phyloP scores from a whole-genome alignment of 345 rosid genomes.

The Tarenaya hassleriana region DNA sequence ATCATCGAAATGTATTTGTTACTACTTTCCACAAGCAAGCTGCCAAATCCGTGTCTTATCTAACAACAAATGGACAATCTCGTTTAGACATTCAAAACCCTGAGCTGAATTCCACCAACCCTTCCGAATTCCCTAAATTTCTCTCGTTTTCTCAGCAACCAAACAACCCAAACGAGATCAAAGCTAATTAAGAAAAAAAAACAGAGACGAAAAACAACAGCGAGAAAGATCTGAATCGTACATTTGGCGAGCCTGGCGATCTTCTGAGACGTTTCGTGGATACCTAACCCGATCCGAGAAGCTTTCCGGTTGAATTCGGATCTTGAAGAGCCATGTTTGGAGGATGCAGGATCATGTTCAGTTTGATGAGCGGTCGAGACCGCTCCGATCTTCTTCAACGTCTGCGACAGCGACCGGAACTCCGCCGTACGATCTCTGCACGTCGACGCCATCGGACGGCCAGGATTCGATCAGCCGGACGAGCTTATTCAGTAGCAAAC shows the following conservation, averaged over 20 bases:
- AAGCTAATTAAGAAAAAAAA: neutral
- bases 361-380: constrained; percentile 24
- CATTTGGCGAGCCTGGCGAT: constrained; percentile 63
- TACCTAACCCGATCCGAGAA: constrained; percentile 51
- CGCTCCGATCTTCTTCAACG: constrained; percentile 66
- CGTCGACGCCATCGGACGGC: constrained; percentile 41
- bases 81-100: neutral
- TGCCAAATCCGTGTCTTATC: neutral
- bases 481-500: constrained; percentile 2
- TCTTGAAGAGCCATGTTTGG: constrained; percentile 44
- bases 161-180: constrained; percentile 6
- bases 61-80: neutral
- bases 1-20: too few relatives aligned
- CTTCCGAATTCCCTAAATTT: neutral
- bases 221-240: constrained; percentile 29
- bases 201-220: neutral
- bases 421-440: constrained; percentile 79
- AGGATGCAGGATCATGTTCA: constrained; percentile 22
- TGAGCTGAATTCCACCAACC: neutral
- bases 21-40: constrained; percentile 13
- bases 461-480: constrained; percentile 11
- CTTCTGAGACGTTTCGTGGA: constrained; percentile 70
- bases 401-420: constrained; percentile 63
- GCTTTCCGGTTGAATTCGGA: constrained; percentile 84
- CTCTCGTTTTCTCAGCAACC: neutral